phyloP scores from a whole-genome alignment of 2,329 filamentous ascomycete species.

The Penicillium psychrosexuale region DNA sequence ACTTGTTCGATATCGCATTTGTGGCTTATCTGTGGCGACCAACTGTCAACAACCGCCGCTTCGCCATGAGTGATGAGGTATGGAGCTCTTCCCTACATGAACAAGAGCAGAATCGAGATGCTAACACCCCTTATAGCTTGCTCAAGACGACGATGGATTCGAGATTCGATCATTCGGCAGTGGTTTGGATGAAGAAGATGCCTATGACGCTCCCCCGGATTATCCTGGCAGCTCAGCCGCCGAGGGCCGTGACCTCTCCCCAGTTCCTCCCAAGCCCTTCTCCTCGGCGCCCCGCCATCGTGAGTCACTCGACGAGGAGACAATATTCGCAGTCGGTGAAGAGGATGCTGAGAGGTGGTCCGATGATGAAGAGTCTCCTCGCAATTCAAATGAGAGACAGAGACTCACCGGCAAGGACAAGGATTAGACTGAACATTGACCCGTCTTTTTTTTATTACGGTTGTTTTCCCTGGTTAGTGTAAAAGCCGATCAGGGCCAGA shows the following conservation, averaged over 20 bases:
- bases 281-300: constrained; percentile 52
- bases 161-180: constrained; percentile 91
- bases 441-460: not conserved
- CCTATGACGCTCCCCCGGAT: constrained; percentile 38
- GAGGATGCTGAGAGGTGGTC: constrained; percentile 80
- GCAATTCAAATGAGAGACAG: constrained; percentile 50
- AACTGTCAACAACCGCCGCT: constrained; percentile 92
- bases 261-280: constrained; percentile 50
- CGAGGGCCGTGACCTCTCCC: constrained; percentile 37
- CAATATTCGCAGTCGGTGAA: constrained; percentile 85
- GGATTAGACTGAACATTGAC: constrained; percentile 1
- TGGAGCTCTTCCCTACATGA: constrained; percentile 16
- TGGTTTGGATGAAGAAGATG: constrained; percentile 63
- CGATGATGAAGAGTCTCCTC: constrained; percentile 57
- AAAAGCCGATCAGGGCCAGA: not conserved
- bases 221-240: constrained; percentile 30
- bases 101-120: not conserved
- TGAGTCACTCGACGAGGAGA: constrained; percentile 78
- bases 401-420: constrained; percentile 49
- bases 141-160: constrained; percentile 97
- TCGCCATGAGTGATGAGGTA: constrained; percentile 97
- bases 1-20: constrained; percentile 88
- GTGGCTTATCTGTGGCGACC: constrained; percentile 95
- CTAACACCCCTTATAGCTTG: constrained; percentile 58
- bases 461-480: not conserved